Evolutionary conservation across 192 early-diverging fungal genomes (phyloP).

Genomic region (Backusella circina): DNA sequence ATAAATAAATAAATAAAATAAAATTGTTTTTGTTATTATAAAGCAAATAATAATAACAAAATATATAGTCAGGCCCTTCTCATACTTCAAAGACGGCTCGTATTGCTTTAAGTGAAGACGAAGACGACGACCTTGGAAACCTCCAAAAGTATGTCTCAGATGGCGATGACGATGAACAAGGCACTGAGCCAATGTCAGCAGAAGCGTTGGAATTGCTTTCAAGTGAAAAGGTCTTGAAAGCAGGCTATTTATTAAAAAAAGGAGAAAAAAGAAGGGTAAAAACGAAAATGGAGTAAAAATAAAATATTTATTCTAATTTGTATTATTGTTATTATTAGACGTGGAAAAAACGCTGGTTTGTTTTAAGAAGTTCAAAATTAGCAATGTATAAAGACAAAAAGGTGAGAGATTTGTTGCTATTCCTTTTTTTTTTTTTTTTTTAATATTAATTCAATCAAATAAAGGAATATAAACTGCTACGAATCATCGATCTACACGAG

Average conservation of each 20-base stretch:
- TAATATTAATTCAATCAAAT: background rate
- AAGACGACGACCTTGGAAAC: constrained; percentile 29
- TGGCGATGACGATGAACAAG: constrained; percentile 36
- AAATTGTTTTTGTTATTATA: background rate
- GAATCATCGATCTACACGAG: constrained; percentile 68
- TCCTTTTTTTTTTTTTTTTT: background rate
- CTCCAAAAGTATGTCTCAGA: constrained; percentile 18
- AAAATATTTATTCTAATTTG: background rate
- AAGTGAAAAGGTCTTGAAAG: constrained; percentile 48
- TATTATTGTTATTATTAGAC: constrained; percentile 41
- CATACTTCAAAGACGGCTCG: constrained; percentile 3
- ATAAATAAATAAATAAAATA: background rate
- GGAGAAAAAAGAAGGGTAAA: constrained; percentile 55
- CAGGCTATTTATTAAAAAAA: constrained; percentile 58
- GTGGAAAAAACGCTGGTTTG: constrained; percentile 88
- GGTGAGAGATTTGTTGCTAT: constrained; percentile 36
- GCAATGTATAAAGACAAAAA: constrained; percentile 84
- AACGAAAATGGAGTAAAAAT: background rate
- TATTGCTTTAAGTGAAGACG: constrained; percentile 26
- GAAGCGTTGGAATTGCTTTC: constrained; percentile 47
- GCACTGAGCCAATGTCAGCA: constrained; percentile 10
- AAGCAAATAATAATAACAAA: background rate
- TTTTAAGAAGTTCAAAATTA: constrained; percentile 72
- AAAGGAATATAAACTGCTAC: constrained; percentile 76
- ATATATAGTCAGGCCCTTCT: background rate